Evolutionary conservation across 2,329 filamentous ascomycete species (phyloP).

Genomic region (Tolypocladium endophyticum): DNA sequence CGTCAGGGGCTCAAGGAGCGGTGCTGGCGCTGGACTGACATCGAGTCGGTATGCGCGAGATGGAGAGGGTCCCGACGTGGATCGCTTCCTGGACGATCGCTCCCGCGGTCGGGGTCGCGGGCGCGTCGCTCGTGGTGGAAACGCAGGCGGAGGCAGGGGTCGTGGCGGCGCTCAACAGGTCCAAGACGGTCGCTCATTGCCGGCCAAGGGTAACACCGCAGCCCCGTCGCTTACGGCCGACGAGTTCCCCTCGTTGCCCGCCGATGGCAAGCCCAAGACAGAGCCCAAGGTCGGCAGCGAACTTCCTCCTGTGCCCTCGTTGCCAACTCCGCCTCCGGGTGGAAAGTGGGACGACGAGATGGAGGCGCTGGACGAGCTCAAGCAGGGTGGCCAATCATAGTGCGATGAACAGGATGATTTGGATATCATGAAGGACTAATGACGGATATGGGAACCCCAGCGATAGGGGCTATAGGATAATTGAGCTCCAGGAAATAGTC

Average conservation of each 20-base stretch:
- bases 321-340: slow-evolving; percentile 19
- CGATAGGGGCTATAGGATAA: neutral
- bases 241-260: slow-evolving; percentile 26
- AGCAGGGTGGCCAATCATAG: slow-evolving; percentile 6
- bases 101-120: slow-evolving; percentile 21
- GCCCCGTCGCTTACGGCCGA: slow-evolving; percentile 15
- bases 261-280: slow-evolving; percentile 13
- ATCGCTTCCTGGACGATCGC: slow-evolving; percentile 25
- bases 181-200: slow-evolving; percentile 8
- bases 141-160: slow-evolving; percentile 23
- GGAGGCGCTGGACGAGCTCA: slow-evolving; percentile 35
- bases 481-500: neutral
- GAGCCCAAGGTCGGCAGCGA: slow-evolving; percentile 4
- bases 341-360: slow-evolving; percentile 50
- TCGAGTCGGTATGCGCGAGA: slow-evolving; percentile 32
- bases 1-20: slow-evolving; percentile 24
- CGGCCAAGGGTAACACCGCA: neutral
- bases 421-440: neutral
- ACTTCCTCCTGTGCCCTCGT: slow-evolving; percentile 6
- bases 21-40: slow-evolving; percentile 19
- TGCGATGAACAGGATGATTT: neutral
- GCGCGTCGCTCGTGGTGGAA: slow-evolving; percentile 17
- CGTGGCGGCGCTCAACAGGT: slow-evolving; percentile 11
- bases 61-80: slow-evolving; percentile 21
- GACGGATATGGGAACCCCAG: neutral